phyloP scores from a whole-genome alignment of 202 grass and related monocot species.

The Zizania palustris region DNA sequence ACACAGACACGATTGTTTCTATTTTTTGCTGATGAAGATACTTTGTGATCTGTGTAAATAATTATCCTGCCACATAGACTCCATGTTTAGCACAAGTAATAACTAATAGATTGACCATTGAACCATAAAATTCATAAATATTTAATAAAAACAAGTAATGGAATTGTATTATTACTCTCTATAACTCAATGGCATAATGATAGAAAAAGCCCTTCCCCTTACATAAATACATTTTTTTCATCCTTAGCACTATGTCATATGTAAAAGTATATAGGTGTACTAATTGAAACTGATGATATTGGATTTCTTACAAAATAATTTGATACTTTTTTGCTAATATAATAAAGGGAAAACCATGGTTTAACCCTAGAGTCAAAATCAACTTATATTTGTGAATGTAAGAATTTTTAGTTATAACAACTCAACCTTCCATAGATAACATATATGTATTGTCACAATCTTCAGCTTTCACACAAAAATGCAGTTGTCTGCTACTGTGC shows the following conservation, averaged over 20 bases:
- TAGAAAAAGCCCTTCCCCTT: background rate
- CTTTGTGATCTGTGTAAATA: background rate
- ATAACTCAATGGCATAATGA: background rate
- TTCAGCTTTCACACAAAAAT: background rate
- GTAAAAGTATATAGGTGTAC: too few relatives aligned
- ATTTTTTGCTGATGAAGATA: background rate
- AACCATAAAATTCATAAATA: conserved; percentile 6
- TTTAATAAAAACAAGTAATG: background rate
- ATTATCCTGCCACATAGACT: background rate
- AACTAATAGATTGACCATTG: background rate
- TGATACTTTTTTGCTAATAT: too few relatives aligned
- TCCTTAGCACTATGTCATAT: background rate
- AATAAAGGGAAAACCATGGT: too few relatives aligned
- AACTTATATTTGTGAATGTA: background rate
- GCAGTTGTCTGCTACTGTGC: background rate
- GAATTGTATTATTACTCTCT: background rate
- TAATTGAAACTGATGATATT: background rate
- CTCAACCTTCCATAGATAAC: background rate
- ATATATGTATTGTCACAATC: background rate
- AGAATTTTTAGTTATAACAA: background rate
- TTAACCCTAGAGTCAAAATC: background rate
- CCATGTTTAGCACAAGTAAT: background rate
- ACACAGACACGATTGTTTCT: background rate
- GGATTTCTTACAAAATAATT: background rate
- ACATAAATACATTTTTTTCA: background rate